Conservation (phyloP, 768 basidiomycete species). For the Stropharia rugosoannulata region DNA sequence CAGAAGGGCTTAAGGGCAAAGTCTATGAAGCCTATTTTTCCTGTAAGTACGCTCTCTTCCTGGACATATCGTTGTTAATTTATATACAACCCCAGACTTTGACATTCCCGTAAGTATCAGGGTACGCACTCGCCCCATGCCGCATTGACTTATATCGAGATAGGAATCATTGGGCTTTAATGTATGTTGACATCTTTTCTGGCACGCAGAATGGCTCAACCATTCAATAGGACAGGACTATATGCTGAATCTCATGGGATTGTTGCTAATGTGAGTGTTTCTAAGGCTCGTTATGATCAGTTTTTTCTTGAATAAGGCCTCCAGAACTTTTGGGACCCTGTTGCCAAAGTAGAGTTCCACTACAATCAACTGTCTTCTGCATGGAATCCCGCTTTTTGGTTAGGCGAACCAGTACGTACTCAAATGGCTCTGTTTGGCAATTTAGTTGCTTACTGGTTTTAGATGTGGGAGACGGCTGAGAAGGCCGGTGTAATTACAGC, state of each 20-base stretch:
- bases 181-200: constrained; percentile 43
- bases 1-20: constrained; percentile 85
- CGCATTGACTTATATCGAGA: neutral
- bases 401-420: constrained; percentile 74
- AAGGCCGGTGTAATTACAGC: constrained; percentile 74
- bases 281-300: neutral
- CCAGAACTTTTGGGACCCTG: constrained; percentile 88
- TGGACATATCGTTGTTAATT: neutral
- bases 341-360: constrained; percentile 58
- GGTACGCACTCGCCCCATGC: neutral
- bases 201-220: neutral
- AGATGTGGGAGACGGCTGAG: constrained; percentile 92
- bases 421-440: neutral
- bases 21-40: constrained; percentile 85
- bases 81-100: constrained; percentile 52
- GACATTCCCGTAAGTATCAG: constrained; percentile 78
- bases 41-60: constrained; percentile 39
- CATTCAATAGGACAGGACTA: constrained; percentile 73
- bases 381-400: constrained; percentile 80
- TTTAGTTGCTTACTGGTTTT: neutral
- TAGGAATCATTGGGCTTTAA: constrained; percentile 88
- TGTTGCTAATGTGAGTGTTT: constrained; percentile 69
- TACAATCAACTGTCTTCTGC: constrained; percentile 64
- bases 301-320: neutral
- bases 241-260: constrained; percentile 91